Evolutionary conservation across 805 yeast species (phyloP), one percentile per base, ranked within the genome.

Genomic region (Millerozyma acaciae): DNA sequence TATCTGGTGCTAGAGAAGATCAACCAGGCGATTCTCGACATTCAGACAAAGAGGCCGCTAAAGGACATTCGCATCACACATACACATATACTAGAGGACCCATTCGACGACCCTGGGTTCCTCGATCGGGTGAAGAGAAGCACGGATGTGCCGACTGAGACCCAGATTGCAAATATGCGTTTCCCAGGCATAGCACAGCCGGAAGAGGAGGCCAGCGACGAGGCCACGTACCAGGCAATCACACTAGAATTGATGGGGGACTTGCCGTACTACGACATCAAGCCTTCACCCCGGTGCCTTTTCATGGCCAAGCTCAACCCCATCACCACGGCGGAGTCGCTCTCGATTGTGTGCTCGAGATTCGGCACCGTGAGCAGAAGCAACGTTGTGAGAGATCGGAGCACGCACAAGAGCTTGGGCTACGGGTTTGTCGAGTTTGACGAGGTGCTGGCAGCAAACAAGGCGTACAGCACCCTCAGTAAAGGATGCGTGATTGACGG

Each of bases 291-390:
- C 35, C 68, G 65, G 27, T 78, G 77, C 3, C 50, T 80, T 10
- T 81, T 80, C 44, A 70, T 80, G 3, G 79, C 86, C 46, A 76
- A 75, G 41, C 52, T 80, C 42, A 80, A 81, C 43, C 76, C 82
- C 1, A 53, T 79, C 2, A 80, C 88, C 3, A 58, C 60, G n/a
- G 75, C 66, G 16, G 75, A 71, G 4, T 84, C 81, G 31, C 49
- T 80, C 17, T 57, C 62, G 24, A 51, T 70, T 20, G 74, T 80
- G 9, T 81, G 81, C 46, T 61, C 73, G n/a, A 59, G 83, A 32
- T 80, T 79, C 57, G 88, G 88, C 1, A 42, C 53, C 5, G 71
- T 80, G 13, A 37, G 45, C 1, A 64, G 74, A 2, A 70, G 78
- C 37, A 78, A 78, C 33, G 57, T 80, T 10, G 63, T 80, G 9